Percentiles rank a stretch among this genome's conserved stretches.
These are phyloP conservation scores for Coelastrella sp. DNA, from an alignment of 139 green algal species.

Conservation along the genomic window DNA sequence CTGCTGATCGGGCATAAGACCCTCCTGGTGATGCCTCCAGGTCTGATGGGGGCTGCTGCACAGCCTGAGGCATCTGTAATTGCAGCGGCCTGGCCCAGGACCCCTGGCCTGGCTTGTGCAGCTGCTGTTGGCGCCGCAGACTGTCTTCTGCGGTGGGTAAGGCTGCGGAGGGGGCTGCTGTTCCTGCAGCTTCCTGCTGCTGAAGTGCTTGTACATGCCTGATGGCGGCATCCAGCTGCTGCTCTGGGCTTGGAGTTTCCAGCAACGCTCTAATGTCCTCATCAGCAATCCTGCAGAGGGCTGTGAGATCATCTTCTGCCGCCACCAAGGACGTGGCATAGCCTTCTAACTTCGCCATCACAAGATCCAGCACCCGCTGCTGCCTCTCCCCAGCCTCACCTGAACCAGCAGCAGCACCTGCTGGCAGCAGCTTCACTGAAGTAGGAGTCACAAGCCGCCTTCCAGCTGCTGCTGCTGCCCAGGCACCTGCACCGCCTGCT, in stretches of 20 bases:
- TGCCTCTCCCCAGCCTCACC: not conserved
- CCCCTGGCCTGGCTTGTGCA: not conserved
- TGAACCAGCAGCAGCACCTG: not conserved
- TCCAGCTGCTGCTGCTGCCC: constrained; percentile 15
- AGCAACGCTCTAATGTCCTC: constrained; percentile 28
- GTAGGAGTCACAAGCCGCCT: constrained; percentile 16
- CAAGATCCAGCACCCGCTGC: not conserved
- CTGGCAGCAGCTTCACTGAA: constrained; percentile 22
- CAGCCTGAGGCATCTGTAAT: not conserved
- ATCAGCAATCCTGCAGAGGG: constrained; percentile 15
- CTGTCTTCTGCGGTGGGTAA: not conserved
- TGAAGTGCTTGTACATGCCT: constrained; percentile 2
- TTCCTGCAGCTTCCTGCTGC: constrained; percentile 15
- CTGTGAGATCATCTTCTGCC: not conserved
- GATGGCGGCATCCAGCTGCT: constrained; percentile 33
- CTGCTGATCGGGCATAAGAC: not conserved
- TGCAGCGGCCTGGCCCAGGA: constrained; percentile 5
- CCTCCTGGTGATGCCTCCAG: not conserved
- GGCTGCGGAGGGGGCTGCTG: not conserved
- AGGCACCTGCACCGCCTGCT: constrained; percentile 2
- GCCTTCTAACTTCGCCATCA: constrained; percentile 15
- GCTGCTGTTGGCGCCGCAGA: not conserved
- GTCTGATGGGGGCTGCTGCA: not conserved
- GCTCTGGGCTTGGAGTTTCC: not conserved
- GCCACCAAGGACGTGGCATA: constrained; percentile 18